Evolutionary conservation across 345 rosid genomes (phyloP).

Genomic region (Boechera retrofracta): DNA sequence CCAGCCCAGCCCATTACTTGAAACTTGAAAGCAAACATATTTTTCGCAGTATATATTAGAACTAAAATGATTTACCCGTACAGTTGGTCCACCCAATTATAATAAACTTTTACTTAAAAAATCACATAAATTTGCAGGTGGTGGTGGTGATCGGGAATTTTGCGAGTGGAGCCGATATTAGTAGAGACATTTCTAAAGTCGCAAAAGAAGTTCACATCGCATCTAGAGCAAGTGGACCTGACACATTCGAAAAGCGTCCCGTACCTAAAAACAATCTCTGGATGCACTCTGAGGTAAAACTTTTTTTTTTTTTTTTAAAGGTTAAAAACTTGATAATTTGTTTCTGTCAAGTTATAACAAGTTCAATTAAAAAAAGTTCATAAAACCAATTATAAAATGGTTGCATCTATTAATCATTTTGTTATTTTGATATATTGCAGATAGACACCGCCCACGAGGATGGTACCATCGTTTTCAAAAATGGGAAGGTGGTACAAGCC

Average conservation of each 20-base stretch:
- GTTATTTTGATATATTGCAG: conserved; percentile 47
- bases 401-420: not conserved
- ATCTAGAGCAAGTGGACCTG: conserved; percentile 51
- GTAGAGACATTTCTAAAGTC: conserved; percentile 63
- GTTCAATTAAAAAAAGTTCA: not conserved
- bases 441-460: conserved; percentile 57
- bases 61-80: too few species aligned
- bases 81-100: not conserved
- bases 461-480: conserved; percentile 63
- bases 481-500: conserved; percentile 56
- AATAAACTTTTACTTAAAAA: not conserved
- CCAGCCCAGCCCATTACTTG: too few species aligned
- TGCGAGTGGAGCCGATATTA: conserved; percentile 66
- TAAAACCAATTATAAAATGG: not conserved
- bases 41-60: too few species aligned
- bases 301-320: too few species aligned
- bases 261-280: conserved; percentile 56
- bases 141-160: conserved; percentile 67
- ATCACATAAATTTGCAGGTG: conserved; percentile 46
- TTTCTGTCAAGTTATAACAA: not conserved
- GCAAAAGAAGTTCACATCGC: conserved; percentile 83
- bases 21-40: too few species aligned
- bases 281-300: conserved; percentile 76
- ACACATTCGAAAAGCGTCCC: conserved; percentile 48
- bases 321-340: not conserved